Evolutionary conservation across 768 basidiomycete species (phyloP), one percentile per base, ranked within the genome.

Genomic region (Fomitopsis pulvina): DNA sequence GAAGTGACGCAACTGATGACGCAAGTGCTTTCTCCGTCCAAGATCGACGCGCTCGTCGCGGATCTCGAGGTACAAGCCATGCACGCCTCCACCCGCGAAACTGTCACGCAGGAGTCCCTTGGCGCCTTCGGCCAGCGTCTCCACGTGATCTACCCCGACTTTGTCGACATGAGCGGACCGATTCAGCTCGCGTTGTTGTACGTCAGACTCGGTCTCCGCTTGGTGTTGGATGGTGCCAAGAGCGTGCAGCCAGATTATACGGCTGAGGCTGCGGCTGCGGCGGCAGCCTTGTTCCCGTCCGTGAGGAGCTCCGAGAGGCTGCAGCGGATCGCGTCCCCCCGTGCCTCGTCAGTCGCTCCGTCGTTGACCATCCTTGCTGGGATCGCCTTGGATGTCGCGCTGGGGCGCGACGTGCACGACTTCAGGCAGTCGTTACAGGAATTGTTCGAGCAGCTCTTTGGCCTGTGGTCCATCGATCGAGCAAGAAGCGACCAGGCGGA

Each of bases 401-500:
- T 73, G 1, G 77, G 75, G n/a, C 59, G 73, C 25, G 65, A 65
- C 18, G 41, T 66, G 1, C 56, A 57, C 29, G 38, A 62, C 4
- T 58, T 62, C 26, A 53, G 79, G 11, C 48, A 55, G 11, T 29
- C 64, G 5, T 51, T 92, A 26, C 73, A 77, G 46, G 65, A 58
- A 5, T 64, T 73, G 10, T 92, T 88, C 57, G 83, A 87, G 46
- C 85, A 85, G 59, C 72, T 81, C 2, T 74, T 82, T 40, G 74
- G 81, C n/a, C 74, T 95, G 20, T 97, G 95, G 95, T 72, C 81
- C 38, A 80, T 85, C 38, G 88, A 96, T 56, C 80, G 81, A 22
- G 79, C 82, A 26, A 83, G 79, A 56, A 81, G 83, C 52, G 76
- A 78, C 30, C 76, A 87, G 53, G 72, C 67, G n/a, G 77, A 79